phyloP scores from a whole-genome alignment of 257 asterid species.

The Solanum etuberosum region DNA sequence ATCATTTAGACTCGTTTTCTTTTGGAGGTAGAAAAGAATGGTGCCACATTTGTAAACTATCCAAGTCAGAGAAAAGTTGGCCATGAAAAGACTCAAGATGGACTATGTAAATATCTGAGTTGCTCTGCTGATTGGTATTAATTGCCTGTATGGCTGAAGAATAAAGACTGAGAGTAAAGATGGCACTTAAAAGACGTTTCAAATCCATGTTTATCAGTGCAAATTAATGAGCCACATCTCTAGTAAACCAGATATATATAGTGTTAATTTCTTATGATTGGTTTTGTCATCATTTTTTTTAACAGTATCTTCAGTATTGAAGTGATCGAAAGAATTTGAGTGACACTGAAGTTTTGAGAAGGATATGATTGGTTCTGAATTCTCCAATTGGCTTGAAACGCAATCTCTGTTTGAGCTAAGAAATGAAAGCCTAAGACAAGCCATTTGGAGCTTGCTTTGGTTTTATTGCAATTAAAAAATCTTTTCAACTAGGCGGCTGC shows the following conservation, averaged over 20 bases:
- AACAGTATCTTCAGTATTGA: background rate
- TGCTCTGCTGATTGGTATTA: background rate
- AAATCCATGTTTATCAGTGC: background rate
- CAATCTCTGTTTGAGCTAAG: background rate
- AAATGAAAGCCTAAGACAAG: background rate
- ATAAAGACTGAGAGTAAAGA: background rate
- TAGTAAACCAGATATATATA: background rate
- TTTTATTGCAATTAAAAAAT: background rate
- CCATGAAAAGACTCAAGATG: constrained; percentile 9
- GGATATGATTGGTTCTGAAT: background rate
- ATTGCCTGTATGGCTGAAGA: background rate
- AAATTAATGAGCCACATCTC: background rate
- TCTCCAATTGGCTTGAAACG: background rate
- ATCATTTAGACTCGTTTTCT: background rate
- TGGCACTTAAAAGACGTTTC: background rate
- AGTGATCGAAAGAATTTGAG: background rate
- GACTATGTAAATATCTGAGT: constrained; percentile 10
- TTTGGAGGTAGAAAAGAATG: constrained; percentile 10
- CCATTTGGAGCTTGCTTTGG: background rate
- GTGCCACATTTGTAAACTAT: constrained; percentile 8
- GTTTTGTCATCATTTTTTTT: background rate
- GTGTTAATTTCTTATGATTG: background rate
- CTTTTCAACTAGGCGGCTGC: background rate
- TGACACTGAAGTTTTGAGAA: background rate
- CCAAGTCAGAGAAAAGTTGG: background rate